phyloP scores from a whole-genome alignment of 371 early-diverging fungal genomes.

The Catenaria anguillulae region DNA sequence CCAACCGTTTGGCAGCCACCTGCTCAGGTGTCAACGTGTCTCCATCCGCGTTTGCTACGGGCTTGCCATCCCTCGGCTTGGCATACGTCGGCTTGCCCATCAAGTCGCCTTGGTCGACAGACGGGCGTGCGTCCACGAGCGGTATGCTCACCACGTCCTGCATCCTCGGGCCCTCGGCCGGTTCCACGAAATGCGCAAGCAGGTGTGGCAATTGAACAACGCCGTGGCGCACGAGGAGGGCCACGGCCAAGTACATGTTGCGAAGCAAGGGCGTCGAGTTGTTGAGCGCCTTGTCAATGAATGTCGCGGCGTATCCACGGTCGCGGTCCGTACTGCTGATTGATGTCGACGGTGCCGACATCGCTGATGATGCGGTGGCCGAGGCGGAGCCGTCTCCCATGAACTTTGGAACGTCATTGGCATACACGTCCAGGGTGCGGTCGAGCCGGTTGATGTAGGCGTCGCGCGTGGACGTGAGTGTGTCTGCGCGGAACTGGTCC shows the following conservation, averaged over 20 bases:
- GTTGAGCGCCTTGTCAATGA: neutral
- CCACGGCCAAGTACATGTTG: neutral
- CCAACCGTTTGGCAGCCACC: neutral
- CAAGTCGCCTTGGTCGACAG: too few species aligned
- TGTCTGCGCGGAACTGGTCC: neutral
- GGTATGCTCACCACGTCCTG: too few species aligned
- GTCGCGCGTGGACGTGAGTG: neutral
- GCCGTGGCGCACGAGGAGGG: neutral
- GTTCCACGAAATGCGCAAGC: neutral
- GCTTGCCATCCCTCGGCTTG: neutral
- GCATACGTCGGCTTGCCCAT: neutral
- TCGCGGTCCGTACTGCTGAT: too few species aligned
- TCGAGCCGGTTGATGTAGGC: neutral
- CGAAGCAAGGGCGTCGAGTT: neutral
- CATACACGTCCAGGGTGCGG: neutral
- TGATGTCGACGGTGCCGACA: too few species aligned
- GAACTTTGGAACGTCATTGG: neutral
- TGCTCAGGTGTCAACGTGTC: too few species aligned
- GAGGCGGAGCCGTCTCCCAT: neutral
- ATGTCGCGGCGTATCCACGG: too few species aligned
- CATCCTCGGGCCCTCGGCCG: neutral
- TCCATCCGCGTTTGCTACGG: too few species aligned
- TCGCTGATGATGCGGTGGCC: too few species aligned
- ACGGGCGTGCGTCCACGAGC: too few species aligned
- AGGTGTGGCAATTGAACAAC: neutral